These are phyloP conservation scores for Neurospora africana DNA, from an alignment of 495 filamentous ascomycete genomes.

Conservation along the genomic window DNA sequence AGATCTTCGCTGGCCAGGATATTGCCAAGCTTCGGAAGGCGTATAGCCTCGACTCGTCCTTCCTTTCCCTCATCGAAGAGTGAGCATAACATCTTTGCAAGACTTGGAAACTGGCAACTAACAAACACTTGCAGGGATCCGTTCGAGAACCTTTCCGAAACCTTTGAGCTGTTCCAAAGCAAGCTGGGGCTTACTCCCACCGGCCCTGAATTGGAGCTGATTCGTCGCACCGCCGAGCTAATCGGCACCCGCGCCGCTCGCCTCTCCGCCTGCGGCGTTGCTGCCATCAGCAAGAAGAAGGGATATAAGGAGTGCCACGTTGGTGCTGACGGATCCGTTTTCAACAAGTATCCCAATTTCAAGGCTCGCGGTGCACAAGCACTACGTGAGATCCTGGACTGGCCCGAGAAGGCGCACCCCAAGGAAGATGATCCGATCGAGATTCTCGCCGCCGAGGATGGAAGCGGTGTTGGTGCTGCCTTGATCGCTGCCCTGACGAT, in stretches of 20 bases:
- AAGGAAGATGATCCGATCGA: slow-evolving; percentile 72
- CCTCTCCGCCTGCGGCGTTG: slow-evolving; percentile 85
- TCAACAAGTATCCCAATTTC: slow-evolving; percentile 98
- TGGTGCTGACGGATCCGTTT: slow-evolving; percentile 89
- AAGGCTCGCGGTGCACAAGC: slow-evolving; percentile 81
- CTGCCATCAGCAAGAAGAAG: slow-evolving; percentile 95
- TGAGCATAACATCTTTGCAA: slow-evolving; percentile 19
- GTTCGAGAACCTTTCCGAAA: slow-evolving; percentile 86
- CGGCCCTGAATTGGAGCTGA: slow-evolving; percentile 69
- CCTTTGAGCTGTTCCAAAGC: slow-evolving; percentile 63
- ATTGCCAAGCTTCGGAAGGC: slow-evolving; percentile 66
- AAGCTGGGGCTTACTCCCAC: slow-evolving; percentile 59
- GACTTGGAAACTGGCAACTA: neutral
- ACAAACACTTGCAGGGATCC: slow-evolving; percentile 52
- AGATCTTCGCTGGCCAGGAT: slow-evolving; percentile 78
- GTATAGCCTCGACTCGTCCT: slow-evolving; percentile 82
- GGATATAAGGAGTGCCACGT: slow-evolving; percentile 79
- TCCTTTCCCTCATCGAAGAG: slow-evolving; percentile 93
- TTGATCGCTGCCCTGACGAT: slow-evolving; percentile 89
- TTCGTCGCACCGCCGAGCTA: slow-evolving; percentile 78
- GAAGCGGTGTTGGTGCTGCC: slow-evolving; percentile 90
- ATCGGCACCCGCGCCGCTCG: slow-evolving; percentile 92
- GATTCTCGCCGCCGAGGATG: slow-evolving; percentile 84
- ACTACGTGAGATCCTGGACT: slow-evolving; percentile 87
- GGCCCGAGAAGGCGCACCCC: slow-evolving; percentile 52